A percentile compares a stretch with the other conserved stretches of the same genome.
These are phyloP conservation scores for Hyaloscypha finlandica DNA, from an alignment of 495 filamentous ascomycete species.

Conservation along the genomic window DNA sequence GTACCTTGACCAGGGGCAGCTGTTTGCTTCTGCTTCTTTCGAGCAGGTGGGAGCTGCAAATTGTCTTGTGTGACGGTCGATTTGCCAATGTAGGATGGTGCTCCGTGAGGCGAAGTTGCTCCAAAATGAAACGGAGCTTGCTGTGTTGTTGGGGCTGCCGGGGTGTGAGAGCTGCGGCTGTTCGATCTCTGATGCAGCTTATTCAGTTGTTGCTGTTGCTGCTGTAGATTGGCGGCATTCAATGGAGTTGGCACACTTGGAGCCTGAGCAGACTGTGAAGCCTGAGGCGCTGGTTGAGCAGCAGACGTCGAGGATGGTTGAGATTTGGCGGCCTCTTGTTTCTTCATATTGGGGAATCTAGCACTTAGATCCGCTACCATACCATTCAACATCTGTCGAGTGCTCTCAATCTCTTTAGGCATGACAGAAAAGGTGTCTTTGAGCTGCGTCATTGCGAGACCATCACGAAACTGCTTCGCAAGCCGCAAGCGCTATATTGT, in stretches of 20 bases:
- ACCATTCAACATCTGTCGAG: conserved; percentile 46
- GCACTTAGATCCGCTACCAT: conserved; percentile 33
- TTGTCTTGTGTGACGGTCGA: conserved; percentile 48
- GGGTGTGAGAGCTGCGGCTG: conserved; percentile 45
- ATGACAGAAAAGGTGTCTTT: conserved; percentile 60
- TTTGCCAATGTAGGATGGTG: conserved; percentile 56
- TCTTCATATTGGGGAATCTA: conserved; percentile 29
- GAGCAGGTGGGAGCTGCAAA: conserved; percentile 54
- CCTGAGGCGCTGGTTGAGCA: not conserved
- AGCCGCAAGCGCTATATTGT: conserved; percentile 45
- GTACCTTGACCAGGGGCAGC: conserved; percentile 21
- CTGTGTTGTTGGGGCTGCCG: conserved; percentile 65
- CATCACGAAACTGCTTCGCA: conserved; percentile 59
- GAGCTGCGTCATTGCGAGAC: conserved; percentile 43
- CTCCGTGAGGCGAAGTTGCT: conserved; percentile 65
- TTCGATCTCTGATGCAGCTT: conserved; percentile 47
- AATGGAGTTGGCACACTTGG: conserved; percentile 43
- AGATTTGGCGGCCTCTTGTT: conserved; percentile 18
- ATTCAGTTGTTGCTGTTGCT: conserved; percentile 58
- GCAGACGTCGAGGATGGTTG: conserved; percentile 12
- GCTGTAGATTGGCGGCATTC: conserved; percentile 69
- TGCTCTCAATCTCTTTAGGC: conserved; percentile 54
- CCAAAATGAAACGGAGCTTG: conserved; percentile 69
- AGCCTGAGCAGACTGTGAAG: conserved; percentile 19
- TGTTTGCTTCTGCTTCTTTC: conserved; percentile 53